Conservation (phyloP, 371 early-diverging fungal species). For the Mortierella polycephala region DNA sequence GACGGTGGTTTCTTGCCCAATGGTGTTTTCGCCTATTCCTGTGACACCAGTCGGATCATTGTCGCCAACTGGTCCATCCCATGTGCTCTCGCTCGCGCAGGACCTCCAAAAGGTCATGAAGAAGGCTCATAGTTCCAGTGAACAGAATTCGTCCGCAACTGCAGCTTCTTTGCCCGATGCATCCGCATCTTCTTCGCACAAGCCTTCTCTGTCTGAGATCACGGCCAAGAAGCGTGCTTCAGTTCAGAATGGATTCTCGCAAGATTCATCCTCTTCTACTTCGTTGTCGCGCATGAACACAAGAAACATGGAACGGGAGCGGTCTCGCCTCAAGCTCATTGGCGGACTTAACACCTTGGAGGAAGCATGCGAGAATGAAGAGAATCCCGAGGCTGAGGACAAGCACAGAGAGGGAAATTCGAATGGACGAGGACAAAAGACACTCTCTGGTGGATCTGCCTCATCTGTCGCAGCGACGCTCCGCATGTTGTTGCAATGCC, state of each 20-base stretch:
- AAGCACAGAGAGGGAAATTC: background rate
- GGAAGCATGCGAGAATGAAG: slow-evolving; percentile 5
- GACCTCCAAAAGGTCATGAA: slow-evolving; percentile 31
- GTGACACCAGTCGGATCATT: no score
- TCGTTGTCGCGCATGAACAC: background rate
- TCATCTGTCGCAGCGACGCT: slow-evolving; percentile 1
- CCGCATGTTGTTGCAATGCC: slow-evolving; percentile 25
- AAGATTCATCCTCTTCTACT: no score
- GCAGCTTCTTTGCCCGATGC: background rate
- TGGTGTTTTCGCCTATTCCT: no score
- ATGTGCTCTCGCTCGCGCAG: slow-evolving; percentile 27
- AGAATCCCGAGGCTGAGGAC: background rate
- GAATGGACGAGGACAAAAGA: background rate
- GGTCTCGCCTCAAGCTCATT: slow-evolving; percentile 22
- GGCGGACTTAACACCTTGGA: slow-evolving; percentile 9
- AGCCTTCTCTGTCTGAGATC: slow-evolving; percentile 23
- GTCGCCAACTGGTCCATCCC: slow-evolving; percentile 5
- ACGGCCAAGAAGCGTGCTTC: slow-evolving; percentile 37
- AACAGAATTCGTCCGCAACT: background rate
- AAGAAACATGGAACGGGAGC: slow-evolving; percentile 16
- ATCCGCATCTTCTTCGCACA: slow-evolving; percentile 5
- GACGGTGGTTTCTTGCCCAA: background rate
- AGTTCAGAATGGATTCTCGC: background rate
- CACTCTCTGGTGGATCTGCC: background rate
- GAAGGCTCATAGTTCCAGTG: background rate